A percentile compares a stretch with the other conserved stretches of the same genome.
These are phyloP conservation scores for Pleurostoma richardsiae DNA, from an alignment of 2,329 filamentous ascomycete species.

Conservation along the genomic window DNA sequence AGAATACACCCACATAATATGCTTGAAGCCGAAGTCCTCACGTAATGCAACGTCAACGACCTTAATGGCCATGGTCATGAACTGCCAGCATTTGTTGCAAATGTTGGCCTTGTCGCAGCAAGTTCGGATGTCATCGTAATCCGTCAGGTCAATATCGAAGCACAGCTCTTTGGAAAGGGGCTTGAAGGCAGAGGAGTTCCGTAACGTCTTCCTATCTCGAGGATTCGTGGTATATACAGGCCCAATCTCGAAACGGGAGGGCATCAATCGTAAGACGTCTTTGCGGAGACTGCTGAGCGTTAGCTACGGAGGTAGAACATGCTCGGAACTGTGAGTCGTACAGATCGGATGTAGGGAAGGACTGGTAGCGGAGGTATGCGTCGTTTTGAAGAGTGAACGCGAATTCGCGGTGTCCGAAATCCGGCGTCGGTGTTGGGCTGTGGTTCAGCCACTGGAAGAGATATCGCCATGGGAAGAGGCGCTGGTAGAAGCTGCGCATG, in stretches of 20 bases:
- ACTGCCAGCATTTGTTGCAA: slow-evolving; percentile 90
- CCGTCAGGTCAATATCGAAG: slow-evolving; percentile 98
- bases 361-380: slow-evolving; percentile 88
- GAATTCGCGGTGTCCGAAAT: slow-evolving; percentile 93
- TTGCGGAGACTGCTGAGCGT: slow-evolving; percentile 66
- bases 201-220: slow-evolving; percentile 82
- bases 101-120: slow-evolving; percentile 94
- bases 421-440: slow-evolving; percentile 74
- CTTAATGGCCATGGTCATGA: slow-evolving; percentile 97
- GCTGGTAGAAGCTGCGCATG: slow-evolving; percentile 91
- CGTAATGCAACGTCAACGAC: slow-evolving; percentile 81
- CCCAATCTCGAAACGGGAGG: slow-evolving; percentile 94
- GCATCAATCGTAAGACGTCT: slow-evolving; percentile 82
- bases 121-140: slow-evolving; percentile 94
- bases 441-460: slow-evolving; percentile 99
- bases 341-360: slow-evolving; percentile 49
- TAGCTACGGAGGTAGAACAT: slow-evolving; percentile 2
- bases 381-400: slow-evolving; percentile 93
- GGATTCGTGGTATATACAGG: slow-evolving; percentile 96
- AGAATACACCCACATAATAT: slow-evolving; percentile 98
- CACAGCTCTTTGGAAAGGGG: slow-evolving; percentile 91
- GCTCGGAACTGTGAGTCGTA: slow-evolving; percentile 18
- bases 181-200: slow-evolving; percentile 75
- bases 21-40: slow-evolving; percentile 93
- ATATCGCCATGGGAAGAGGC: slow-evolving; percentile 88